phyloP scores from a whole-genome alignment of 345 rosid genomes.

The Salix exigua region DNA sequence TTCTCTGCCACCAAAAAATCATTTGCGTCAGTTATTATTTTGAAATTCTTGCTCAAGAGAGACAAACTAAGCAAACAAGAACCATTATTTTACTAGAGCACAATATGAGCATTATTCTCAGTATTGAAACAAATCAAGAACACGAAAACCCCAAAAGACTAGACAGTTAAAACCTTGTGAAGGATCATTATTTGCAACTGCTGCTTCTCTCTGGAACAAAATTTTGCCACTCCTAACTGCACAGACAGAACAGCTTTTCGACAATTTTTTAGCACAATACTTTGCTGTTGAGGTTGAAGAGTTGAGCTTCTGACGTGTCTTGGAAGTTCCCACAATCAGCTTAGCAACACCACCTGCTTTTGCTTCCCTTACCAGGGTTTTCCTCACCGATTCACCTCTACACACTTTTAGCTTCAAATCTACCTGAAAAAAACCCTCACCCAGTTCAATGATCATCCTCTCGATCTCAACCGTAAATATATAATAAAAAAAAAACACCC shows the following conservation, averaged over 20 bases:
- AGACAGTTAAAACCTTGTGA: constrained; percentile 28
- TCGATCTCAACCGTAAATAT: not conserved
- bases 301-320: constrained; percentile 42
- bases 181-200: constrained; percentile 23
- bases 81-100: too few species aligned
- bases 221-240: constrained; percentile 79
- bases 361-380: constrained; percentile 71
- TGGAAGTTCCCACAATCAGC: constrained; percentile 66
- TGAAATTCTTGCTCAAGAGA: not conserved
- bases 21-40: constrained; percentile 4
- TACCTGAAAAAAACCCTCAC: constrained; percentile 43
- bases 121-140: not conserved
- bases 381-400: constrained; percentile 63
- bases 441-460: not conserved
- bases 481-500: not conserved
- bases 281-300: constrained; percentile 71
- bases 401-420: constrained; percentile 88
- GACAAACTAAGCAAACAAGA: not conserved
- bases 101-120: not conserved
- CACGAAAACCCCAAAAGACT: not conserved
- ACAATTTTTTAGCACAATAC: constrained; percentile 70
- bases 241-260: constrained; percentile 49
- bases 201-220: constrained; percentile 60
- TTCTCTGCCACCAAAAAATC: constrained; percentile 21
- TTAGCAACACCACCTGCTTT: constrained; percentile 52